Conservation (phyloP, 306 rosid species). For the Pyrus betulifolia region DNA sequence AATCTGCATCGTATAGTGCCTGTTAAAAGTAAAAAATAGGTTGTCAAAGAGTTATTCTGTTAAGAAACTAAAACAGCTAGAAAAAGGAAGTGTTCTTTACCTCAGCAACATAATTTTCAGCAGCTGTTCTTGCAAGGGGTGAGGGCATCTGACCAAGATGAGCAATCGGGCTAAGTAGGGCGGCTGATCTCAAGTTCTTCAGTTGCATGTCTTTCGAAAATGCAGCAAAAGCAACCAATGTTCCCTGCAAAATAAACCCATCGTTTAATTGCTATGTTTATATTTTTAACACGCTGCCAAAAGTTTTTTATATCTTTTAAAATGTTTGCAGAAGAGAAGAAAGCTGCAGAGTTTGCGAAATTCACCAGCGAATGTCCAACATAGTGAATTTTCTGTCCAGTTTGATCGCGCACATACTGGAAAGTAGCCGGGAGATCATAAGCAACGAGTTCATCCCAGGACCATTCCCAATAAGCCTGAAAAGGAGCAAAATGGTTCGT, state of each 20-base stretch:
- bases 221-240: constrained; percentile 70
- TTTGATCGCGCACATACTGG: constrained; percentile 59
- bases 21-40: constrained; percentile 24
- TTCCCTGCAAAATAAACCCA: constrained; percentile 54
- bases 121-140: constrained; percentile 61
- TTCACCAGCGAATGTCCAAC: constrained; percentile 89
- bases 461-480: constrained; percentile 86
- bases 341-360: neutral
- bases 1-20: constrained; percentile 54
- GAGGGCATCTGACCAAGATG: constrained; percentile 67
- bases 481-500: neutral
- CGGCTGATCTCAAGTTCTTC: constrained; percentile 63
- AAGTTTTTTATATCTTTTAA: no score
- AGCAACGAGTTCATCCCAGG: constrained; percentile 96
- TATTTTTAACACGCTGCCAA: no score
- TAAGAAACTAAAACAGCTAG: neutral
- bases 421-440: constrained; percentile 81
- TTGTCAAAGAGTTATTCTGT: constrained; percentile 12
- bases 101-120: constrained; percentile 67
- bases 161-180: constrained; percentile 87
- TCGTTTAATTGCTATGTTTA: neutral
- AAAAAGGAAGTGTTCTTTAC: constrained; percentile 17
- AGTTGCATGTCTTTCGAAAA: constrained; percentile 54
- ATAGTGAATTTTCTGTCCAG: constrained; percentile 73
- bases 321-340: neutral